Base-by-base conservation (phyloP, 2,329 filamentous ascomycete species). In the Trichoderma atroviride region DNA sequence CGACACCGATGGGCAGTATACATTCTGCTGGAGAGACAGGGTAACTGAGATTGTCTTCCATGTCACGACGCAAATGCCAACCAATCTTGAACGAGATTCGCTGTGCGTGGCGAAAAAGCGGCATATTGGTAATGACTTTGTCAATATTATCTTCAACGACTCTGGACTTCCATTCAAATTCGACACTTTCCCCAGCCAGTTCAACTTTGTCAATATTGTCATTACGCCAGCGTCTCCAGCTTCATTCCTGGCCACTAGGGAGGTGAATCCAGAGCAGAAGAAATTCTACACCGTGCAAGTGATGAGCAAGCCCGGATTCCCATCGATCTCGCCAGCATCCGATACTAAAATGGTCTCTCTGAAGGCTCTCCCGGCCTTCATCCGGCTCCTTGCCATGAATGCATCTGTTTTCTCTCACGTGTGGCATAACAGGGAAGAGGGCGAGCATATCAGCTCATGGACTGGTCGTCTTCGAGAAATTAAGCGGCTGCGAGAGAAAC, bases 111-210 rank as follows among this genome's bases (percentile, higher is more conserved):
- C 89, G 78, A 99, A 99, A 83, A 99, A 99, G 81, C 87, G 90
- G 3, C 96, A 98, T 76, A 96, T 98, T 71, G 96, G 96, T 69
- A 99, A 99, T 77, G 96, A 98, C 79, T 97, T 93, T 78, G 96
- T 99, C 77, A 98, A 97, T 78, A 97, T 99, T 74, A 91, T 99
- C 69, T 99, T 96, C 85, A 99, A 99, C 78, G 93, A 97, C 76
- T 97, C 94, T 2, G 95, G 96, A n/a, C 80, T 90, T 59, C 91
- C 92, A 0, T 98, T 97, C 82, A 87, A 88, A 66, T 97, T 97
- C 77, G 89, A 97, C 77, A 97, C 93, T 0, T 97, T 99, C 74
- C 93, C 93, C 0, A 96, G 94, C 0, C 92, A 95, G 69, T 97
- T 99, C 84, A 98, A 97, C 77, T 97, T 92, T 76, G 94, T 99